Percentiles rank a stretch among this genome's conserved stretches.
Evolutionary conservation across 177 flowering plant genomes (phyloP).

Genomic region (Vitis hybrid): DNA sequence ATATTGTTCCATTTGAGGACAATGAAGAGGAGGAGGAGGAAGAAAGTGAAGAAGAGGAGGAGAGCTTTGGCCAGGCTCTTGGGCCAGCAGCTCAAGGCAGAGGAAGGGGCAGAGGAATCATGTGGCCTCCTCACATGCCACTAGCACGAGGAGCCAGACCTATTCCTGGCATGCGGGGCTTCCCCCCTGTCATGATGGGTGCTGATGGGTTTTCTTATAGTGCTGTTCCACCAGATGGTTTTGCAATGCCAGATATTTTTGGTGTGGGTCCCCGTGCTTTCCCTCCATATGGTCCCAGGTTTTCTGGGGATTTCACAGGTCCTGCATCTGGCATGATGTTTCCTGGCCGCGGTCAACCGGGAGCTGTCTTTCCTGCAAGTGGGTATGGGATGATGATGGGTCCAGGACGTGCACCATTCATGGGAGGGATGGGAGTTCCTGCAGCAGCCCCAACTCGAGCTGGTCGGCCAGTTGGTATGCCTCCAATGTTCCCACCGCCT

Average conservation of each 20-base stretch:
- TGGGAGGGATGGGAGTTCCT: slow-evolving; percentile 69
- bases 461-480: slow-evolving; percentile 50
- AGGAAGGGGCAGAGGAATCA: slow-evolving; percentile 88
- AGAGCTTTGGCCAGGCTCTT: slow-evolving; percentile 43
- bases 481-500: slow-evolving; percentile 44
- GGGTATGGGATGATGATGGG: slow-evolving; percentile 97
- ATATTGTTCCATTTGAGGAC: slow-evolving; percentile 96
- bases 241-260: slow-evolving; percentile 70
- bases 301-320: slow-evolving; percentile 60
- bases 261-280: slow-evolving; percentile 72
- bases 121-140: slow-evolving; percentile 94
- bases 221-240: slow-evolving; percentile 60
- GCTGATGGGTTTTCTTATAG: slow-evolving; percentile 81
- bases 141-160: slow-evolving; percentile 77
- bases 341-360: slow-evolving; percentile 81
- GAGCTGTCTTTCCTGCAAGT: slow-evolving; percentile 58
- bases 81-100: slow-evolving; percentile 52
- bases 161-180: slow-evolving; percentile 77
- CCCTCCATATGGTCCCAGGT: slow-evolving; percentile 84
- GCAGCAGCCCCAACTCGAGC: slow-evolving; percentile 39
- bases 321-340: slow-evolving; percentile 72
- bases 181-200: slow-evolving; percentile 90
- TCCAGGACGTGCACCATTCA: slow-evolving; percentile 75
- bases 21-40: slow-evolving; percentile 96
- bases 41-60: slow-evolving; percentile 87